Evolutionary conservation across 148 eudicot species (phyloP).

Genomic region (Camellia granthamiana): DNA sequence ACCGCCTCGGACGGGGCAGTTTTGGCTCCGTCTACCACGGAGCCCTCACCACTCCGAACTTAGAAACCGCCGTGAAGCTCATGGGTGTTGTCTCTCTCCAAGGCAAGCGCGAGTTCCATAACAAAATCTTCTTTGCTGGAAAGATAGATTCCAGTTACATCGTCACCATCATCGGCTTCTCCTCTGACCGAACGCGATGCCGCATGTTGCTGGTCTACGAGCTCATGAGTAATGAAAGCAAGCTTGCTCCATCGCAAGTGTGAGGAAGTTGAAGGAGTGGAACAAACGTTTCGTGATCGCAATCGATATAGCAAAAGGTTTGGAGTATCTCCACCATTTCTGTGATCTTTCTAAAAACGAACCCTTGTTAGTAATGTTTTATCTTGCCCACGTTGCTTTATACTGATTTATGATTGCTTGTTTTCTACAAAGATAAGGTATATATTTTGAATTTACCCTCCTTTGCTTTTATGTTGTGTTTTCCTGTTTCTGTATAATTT

Average conservation of each 20-base stretch:
- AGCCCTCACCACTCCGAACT: constrained; percentile 19
- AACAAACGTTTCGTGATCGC: constrained; percentile 30
- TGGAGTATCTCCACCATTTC: constrained; percentile 64
- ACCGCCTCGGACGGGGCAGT: constrained; percentile 81
- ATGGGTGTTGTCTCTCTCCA: constrained; percentile 79
- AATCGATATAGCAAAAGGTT: constrained; percentile 62
- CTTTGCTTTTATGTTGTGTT: too few species aligned
- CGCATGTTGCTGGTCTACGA: constrained; percentile 82
- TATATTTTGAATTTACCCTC: too few species aligned
- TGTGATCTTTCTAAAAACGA: constrained; percentile 50
- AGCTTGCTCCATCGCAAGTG: constrained; percentile 56
- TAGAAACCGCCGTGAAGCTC: constrained; percentile 61
- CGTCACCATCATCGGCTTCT: constrained; percentile 62
- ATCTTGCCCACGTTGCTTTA: too few species aligned
- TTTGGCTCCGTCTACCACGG: constrained; percentile 76
- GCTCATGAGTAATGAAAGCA: constrained; percentile 80
- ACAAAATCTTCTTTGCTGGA: constrained; percentile 64
- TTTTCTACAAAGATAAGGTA: too few species aligned
- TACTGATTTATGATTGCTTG: too few species aligned
- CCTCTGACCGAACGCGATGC: constrained; percentile 54
- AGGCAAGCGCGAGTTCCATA: constrained; percentile 95
- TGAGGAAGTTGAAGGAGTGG: constrained; percentile 54
- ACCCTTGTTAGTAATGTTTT: too few species aligned
- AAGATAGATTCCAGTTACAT: constrained; percentile 46
- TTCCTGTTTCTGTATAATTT: too few species aligned